Evolutionary conservation across 164 flowering plant genomes (phyloP).

Genomic region (Hamamelis virginiana): DNA sequence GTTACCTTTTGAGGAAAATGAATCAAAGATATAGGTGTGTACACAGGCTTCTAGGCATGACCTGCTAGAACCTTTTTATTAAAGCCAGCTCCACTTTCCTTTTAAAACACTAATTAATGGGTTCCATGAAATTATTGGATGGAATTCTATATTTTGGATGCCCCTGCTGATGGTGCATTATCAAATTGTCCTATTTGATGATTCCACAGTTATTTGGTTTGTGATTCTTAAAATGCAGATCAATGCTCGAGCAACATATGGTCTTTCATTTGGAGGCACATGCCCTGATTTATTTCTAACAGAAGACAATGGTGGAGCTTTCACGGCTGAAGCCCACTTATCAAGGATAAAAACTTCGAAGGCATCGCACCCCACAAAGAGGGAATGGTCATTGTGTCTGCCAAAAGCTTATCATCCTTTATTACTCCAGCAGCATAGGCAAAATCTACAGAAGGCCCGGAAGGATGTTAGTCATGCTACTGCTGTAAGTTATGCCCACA

Average conservation of each 20-base stretch:
- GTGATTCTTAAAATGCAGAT: conserved; percentile 42
- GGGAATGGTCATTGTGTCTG: conserved; percentile 67
- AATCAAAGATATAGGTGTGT: not conserved
- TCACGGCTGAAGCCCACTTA: conserved; percentile 16
- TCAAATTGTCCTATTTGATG: conserved; percentile 1
- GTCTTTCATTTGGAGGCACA: conserved; percentile 77
- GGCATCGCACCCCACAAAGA: conserved; percentile 26
- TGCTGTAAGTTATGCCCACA: conserved; percentile 48
- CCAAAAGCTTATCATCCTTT: conserved; percentile 88
- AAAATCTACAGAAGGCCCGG: conserved; percentile 50
- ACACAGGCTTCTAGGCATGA: not conserved
- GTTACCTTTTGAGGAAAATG: not conserved
- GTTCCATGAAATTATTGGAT: not conserved
- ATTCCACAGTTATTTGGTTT: conserved; percentile 2
- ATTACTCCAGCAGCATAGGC: conserved; percentile 64
- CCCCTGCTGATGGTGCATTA: not conserved
- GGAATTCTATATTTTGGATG: not conserved
- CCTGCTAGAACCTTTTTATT: not conserved
- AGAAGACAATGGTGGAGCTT: conserved; percentile 24
- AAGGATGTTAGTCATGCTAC: conserved; percentile 56
- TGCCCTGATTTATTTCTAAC: conserved; percentile 57
- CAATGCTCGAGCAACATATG: conserved; percentile 81
- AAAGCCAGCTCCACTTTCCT: not conserved
- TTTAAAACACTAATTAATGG: not conserved
- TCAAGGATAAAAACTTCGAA: conserved; percentile 16